phyloP scores from a whole-genome alignment of 768 basidiomycete species.

The Mycena rosella region DNA sequence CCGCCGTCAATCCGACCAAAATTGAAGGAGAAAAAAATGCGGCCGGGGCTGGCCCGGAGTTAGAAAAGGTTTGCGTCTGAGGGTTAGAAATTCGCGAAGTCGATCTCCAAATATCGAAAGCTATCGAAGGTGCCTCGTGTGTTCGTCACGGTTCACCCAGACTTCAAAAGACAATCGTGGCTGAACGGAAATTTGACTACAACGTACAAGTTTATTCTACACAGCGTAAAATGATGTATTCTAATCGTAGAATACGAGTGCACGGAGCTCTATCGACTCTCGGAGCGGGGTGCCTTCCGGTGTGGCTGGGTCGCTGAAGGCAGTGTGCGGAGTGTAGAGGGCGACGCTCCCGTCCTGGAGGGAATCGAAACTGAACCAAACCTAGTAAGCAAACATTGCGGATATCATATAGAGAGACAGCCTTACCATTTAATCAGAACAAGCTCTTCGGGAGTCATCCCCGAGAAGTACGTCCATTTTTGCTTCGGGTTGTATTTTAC shows the following conservation, averaged over 20 bases:
- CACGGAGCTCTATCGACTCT: constrained; percentile 33
- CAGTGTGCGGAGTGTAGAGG: constrained; percentile 30
- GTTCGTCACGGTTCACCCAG: no score
- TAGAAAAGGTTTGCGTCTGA: no score
- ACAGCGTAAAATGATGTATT: neutral
- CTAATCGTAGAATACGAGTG: constrained; percentile 34
- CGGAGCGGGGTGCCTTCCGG: constrained; percentile 28
- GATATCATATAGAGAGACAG: constrained; percentile 27
- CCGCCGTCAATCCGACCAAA: no score
- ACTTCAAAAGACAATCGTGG: no score
- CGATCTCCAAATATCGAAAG: no score
- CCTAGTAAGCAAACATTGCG: neutral
- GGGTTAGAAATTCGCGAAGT: no score
- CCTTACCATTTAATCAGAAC: constrained; percentile 58
- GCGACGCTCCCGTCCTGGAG: constrained; percentile 31
- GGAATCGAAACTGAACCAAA: constrained; percentile 16
- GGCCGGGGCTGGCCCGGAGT: no score
- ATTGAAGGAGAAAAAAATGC: no score
- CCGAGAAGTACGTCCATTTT: constrained; percentile 62
- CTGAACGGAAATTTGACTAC: no score
- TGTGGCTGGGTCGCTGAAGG: constrained; percentile 22
- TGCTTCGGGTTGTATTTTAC: constrained; percentile 61
- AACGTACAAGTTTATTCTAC: no score
- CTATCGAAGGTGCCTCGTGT: no score
- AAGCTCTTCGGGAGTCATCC: constrained; percentile 21